These are phyloP conservation scores for Thielaviopsis musarum DNA, from an alignment of 2,329 filamentous ascomycete species.

Conservation along the genomic window DNA sequence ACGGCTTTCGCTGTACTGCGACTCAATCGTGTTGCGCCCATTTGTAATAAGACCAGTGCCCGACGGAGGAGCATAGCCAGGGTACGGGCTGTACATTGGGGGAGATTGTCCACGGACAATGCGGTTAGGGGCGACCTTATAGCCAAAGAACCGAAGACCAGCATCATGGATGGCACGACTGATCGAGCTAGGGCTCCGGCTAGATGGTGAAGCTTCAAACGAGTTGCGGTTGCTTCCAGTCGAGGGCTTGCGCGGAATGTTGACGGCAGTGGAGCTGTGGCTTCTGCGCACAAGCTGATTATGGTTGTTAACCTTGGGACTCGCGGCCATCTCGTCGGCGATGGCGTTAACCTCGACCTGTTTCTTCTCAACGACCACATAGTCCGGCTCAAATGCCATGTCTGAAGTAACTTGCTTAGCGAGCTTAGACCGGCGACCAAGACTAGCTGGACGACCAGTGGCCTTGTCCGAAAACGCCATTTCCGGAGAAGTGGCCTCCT, in stretches of 20 bases:
- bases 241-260: slow-evolving; percentile 53
- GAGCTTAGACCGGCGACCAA: not conserved
- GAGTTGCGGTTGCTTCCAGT: slow-evolving; percentile 26
- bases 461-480: not conserved
- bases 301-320: slow-evolving; percentile 42
- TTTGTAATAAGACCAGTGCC: slow-evolving; percentile 49
- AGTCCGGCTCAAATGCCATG: slow-evolving; percentile 79
- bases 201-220: slow-evolving; percentile 6
- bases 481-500: slow-evolving; percentile 2
- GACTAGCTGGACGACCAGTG: not conserved
- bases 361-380: slow-evolving; percentile 88
- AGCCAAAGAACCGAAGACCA: slow-evolving; percentile 56
- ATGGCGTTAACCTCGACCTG: slow-evolving; percentile 95
- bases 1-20: slow-evolving; percentile 59
- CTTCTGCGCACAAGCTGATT: slow-evolving; percentile 19
- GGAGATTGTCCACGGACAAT: slow-evolving; percentile 48
- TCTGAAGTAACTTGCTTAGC: slow-evolving; percentile 51
- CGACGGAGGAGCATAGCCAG: slow-evolving; percentile 37
- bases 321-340: slow-evolving; percentile 83
- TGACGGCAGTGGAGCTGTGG: slow-evolving; percentile 38
- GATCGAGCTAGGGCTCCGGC: slow-evolving; percentile 54
- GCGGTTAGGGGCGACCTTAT: slow-evolving; percentile 51
- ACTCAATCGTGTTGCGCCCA: slow-evolving; percentile 36
- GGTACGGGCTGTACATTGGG: slow-evolving; percentile 66
- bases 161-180: slow-evolving; percentile 92